Percentiles rank a stretch among this genome's conserved stretches.
These are phyloP conservation scores for Termitomyces sp. DNA, from an alignment of 768 basidiomycete species.

Conservation along the genomic window DNA sequence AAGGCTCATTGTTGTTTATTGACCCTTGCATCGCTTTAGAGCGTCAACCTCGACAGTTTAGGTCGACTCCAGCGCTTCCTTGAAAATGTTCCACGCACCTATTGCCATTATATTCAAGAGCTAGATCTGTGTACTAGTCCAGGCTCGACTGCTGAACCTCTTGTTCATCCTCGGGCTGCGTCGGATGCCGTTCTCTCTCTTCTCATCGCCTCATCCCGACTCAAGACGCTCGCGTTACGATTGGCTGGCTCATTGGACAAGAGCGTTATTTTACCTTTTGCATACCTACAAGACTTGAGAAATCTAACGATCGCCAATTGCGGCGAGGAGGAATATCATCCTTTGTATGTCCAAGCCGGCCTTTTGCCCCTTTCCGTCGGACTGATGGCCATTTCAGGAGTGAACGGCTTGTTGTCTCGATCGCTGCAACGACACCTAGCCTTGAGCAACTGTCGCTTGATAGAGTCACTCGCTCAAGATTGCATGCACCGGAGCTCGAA, in stretches of 20 bases:
- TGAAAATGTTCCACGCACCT: slow-evolving; percentile 49
- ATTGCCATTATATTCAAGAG: slow-evolving; percentile 46
- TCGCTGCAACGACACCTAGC: slow-evolving; percentile 54
- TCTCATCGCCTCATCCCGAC: slow-evolving; percentile 42
- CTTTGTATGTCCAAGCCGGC: slow-evolving; percentile 36
- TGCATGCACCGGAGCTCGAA: slow-evolving; percentile 59
- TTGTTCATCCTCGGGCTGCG: slow-evolving; percentile 21
- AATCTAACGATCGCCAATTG: slow-evolving; percentile 44
- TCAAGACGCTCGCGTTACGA: slow-evolving; percentile 42
- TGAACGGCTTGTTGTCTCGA: slow-evolving; percentile 65
- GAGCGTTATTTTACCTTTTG: slow-evolving; percentile 44
- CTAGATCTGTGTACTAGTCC: slow-evolving; percentile 42
- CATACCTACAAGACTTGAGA: slow-evolving; percentile 35
- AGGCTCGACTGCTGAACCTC: slow-evolving; percentile 8
- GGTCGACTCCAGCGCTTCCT: slow-evolving; percentile 48
- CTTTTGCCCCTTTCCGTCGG: not conserved
- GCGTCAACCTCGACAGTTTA: slow-evolving; percentile 42
- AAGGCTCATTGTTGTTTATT: slow-evolving; percentile 6
- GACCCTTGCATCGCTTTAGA: slow-evolving; percentile 25
- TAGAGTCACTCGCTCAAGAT: slow-evolving; percentile 57
- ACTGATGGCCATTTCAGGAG: slow-evolving; percentile 35
- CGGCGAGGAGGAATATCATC: slow-evolving; percentile 32
- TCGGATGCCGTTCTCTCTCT: slow-evolving; percentile 47
- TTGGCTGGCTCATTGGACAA: slow-evolving; percentile 47
- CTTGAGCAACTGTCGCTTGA: slow-evolving; percentile 55